Base-by-base conservation (phyloP, 768 basidiomycete genomes). In the Glaciozyma antarctica region DNA sequence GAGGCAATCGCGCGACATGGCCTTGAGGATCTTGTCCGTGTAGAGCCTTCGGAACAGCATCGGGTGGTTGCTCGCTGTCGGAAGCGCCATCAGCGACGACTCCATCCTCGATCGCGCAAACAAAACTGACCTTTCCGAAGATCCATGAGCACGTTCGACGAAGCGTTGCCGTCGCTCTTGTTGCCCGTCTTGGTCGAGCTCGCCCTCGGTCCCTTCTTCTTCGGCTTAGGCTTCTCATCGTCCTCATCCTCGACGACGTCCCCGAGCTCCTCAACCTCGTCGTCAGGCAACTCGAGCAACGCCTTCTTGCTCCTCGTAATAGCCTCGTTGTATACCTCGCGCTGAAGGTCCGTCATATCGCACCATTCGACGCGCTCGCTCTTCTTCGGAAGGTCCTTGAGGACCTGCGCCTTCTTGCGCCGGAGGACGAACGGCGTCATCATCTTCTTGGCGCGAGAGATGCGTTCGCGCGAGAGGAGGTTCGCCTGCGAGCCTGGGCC, bases 351-450 rank as follows among this genome's bases (percentile, higher is more conserved):
- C 0, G 89, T 92, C 89, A 98, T 88, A 47, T 87, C 85, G 77
- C 95, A 99, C 85, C 90, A 91, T 73, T 92, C 90, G 66, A 97
- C 89, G 45, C 88, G 85, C 74, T 98, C 94, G 16, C 83, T 85
- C 78, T 98, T 98, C 70, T 85, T 84, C 5, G 95, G 95, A 44
- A 99, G 82, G 71, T 97, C 93, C 73, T 87, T 86, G 54, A 98
- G 81, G 9, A 99, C 94, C 79, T 95, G 92, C 73, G 93, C 91
- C 78, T 99, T 99, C 72, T 93, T 83, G 64, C 95, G 83, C n/a
- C 95, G 87, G 24, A 99, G 81, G 28, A 98, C 93, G 76, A 99
- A 99, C 0, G 95, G 95, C 10, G 91, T 95, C 88, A 99, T 91
- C 92, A 99, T 97, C 76, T 90, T 91, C 79, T 97, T 94, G 9